Evolutionary conservation across 306 rosid genomes (phyloP).

Genomic region (Aeschynomene evenia): DNA sequence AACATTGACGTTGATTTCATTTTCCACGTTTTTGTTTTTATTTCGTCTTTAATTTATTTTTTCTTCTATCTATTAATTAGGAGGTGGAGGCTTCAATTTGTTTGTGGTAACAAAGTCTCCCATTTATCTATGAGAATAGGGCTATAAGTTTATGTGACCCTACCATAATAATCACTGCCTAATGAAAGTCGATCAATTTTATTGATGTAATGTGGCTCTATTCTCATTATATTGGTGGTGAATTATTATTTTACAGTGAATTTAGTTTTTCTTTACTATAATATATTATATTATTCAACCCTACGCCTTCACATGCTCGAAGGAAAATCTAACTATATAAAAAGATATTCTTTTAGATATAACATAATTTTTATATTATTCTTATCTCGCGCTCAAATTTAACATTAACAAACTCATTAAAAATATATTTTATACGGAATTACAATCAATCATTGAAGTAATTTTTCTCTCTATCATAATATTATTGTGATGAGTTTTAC

Average conservation of each 20-base stretch:
- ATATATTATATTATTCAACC: too few relatives aligned
- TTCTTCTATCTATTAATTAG: too few relatives aligned
- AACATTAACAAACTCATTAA: too few relatives aligned
- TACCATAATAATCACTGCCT: neutral
- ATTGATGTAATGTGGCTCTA: neutral
- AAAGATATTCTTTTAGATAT: too few relatives aligned
- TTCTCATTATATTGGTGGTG: neutral
- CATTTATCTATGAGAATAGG: neutral
- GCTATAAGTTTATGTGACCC: neutral
- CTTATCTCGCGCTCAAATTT: too few relatives aligned
- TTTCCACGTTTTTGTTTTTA: neutral
- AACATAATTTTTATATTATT: too few relatives aligned
- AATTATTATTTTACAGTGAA: neutral
- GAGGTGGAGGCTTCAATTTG: neutral
- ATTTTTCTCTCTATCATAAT: neutral
- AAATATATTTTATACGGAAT: too few relatives aligned
- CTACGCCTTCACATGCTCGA: too few relatives aligned
- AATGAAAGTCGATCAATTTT: neutral
- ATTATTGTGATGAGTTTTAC: neutral
- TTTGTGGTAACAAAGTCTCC: neutral
- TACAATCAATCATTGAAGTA: too few relatives aligned
- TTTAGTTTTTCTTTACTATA: too few relatives aligned
- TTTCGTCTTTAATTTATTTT: neutral
- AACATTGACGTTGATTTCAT: slow-evolving; percentile 32
- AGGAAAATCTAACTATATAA: too few relatives aligned